Evolutionary conservation across 768 basidiomycete species (phyloP).

Genomic region (Rhizopogon roseolus): DNA sequence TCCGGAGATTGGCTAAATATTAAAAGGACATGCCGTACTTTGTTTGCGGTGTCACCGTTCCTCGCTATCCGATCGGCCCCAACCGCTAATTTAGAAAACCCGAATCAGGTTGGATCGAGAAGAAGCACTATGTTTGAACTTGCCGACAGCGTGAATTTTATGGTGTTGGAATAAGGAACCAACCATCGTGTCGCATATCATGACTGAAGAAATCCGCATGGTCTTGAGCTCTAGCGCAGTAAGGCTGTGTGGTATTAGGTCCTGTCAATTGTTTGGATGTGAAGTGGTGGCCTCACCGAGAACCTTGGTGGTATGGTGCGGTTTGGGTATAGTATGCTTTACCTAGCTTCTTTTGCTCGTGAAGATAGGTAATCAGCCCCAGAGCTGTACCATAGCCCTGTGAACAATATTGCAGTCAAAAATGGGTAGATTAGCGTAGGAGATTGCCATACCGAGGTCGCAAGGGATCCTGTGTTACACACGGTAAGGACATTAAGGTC

Average conservation of each 20-base stretch:
- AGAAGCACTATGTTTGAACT: background rate
- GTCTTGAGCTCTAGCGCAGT: conserved; percentile 88
- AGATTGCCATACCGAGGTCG: conserved; percentile 68
- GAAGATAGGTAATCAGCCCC: conserved; percentile 87
- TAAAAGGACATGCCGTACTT: conserved; percentile 37
- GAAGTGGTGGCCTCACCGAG: conserved; percentile 39
- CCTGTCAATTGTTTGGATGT: background rate
- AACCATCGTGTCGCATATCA: conserved; percentile 98
- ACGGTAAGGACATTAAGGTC: conserved; percentile 84
- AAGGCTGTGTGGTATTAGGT: conserved; percentile 41
- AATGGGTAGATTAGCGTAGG: background rate
- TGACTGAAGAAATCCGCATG: conserved; percentile 78
- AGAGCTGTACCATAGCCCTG: conserved; percentile 96
- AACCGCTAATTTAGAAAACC: conserved; percentile 44
- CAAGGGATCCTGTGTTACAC: conserved; percentile 96
- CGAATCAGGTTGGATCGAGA: background rate
- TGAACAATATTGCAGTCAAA: background rate
- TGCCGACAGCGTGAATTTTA: conserved; percentile 77
- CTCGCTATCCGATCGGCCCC: conserved; percentile 86
- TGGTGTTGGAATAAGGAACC: conserved; percentile 91
- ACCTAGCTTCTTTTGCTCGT: conserved; percentile 70
- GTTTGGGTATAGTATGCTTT: conserved; percentile 93
- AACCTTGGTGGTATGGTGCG: conserved; percentile 92
- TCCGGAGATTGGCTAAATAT: background rate
- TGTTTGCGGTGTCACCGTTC: conserved; percentile 98